Percentiles rank a stretch among this genome's conserved stretches.
Evolutionary conservation across 2,329 filamentous ascomycete species (phyloP).

Genomic region (Neonectria ditissima): DNA sequence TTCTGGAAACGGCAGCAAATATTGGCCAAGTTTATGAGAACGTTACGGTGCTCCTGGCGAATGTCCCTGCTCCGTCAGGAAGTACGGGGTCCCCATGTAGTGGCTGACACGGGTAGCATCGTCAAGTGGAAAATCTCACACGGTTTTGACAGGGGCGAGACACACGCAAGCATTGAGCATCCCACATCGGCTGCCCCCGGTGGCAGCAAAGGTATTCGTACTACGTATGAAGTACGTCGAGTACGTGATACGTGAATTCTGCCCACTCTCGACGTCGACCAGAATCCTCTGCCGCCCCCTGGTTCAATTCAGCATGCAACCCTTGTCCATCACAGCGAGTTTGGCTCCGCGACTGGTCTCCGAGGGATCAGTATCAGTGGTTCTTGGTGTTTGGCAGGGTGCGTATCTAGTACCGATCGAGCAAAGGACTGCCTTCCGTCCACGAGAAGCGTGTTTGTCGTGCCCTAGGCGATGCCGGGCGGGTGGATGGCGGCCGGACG

Average conservation of each 20-base stretch:
- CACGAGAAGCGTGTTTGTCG: slow-evolving; percentile 8
- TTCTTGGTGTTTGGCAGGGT: slow-evolving; percentile 4
- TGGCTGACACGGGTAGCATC: slow-evolving; percentile 19
- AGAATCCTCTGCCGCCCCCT: slow-evolving; percentile 3
- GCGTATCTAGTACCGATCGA: slow-evolving; percentile 10
- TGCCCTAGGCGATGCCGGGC: slow-evolving; percentile 9
- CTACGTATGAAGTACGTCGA: no score
- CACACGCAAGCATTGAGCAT: slow-evolving; percentile 5
- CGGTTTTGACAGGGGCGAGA: slow-evolving; percentile 19
- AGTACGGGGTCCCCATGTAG: slow-evolving; percentile 26
- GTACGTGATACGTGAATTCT: slow-evolving; percentile 5
- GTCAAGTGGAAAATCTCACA: slow-evolving; percentile 12
- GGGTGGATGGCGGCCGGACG: slow-evolving; percentile 8
- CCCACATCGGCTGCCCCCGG: slow-evolving; percentile 7
- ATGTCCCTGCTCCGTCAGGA: slow-evolving; percentile 12
- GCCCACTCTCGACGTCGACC: slow-evolving; percentile 10
- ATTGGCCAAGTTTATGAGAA: background rate
- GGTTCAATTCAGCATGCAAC: background rate
- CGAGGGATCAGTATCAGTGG: slow-evolving; percentile 3
- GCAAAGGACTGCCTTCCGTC: slow-evolving; percentile 9
- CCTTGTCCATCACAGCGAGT: slow-evolving; percentile 2
- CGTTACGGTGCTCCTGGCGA: slow-evolving; percentile 10
- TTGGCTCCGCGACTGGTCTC: background rate
- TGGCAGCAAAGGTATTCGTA: background rate
- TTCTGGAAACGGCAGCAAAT: slow-evolving; percentile 10